phyloP scores from a whole-genome alignment of 208 protist species.

The Strigomonas galati region DNA sequence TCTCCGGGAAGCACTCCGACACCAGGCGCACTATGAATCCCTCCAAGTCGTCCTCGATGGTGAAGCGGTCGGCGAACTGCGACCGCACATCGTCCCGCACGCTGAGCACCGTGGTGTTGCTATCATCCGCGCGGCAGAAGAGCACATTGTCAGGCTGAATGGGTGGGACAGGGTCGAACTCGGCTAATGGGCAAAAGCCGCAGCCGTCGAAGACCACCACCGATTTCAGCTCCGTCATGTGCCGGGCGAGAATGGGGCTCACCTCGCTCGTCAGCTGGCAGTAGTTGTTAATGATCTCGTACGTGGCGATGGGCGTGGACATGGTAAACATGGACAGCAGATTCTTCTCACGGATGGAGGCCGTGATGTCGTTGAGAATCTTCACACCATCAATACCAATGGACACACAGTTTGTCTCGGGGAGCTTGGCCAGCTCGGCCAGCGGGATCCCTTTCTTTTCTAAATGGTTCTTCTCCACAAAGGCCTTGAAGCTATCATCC shows the following conservation, averaged over 20 bases:
- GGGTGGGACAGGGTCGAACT: slow-evolving; percentile 25
- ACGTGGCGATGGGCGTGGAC: slow-evolving; percentile 61
- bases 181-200: slow-evolving; percentile 28
- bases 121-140: slow-evolving; percentile 12
- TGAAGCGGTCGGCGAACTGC: slow-evolving; percentile 50
- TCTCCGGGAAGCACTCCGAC: slow-evolving; percentile 28
- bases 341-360: slow-evolving; percentile 46
- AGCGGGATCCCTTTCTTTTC: slow-evolving; percentile 62
- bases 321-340: slow-evolving; percentile 67
- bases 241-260: slow-evolving; percentile 11
- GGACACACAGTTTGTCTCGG: slow-evolving; percentile 45
- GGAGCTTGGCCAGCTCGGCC: slow-evolving; percentile 36
- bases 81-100: slow-evolving; percentile 33
- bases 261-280: slow-evolving; percentile 24
- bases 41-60: slow-evolving; percentile 80
- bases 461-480: slow-evolving; percentile 56
- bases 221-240: slow-evolving; percentile 30
- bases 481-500: slow-evolving; percentile 36
- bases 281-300: slow-evolving; percentile 51
- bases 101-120: slow-evolving; percentile 10
- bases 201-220: slow-evolving; percentile 68
- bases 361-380: slow-evolving; percentile 69
- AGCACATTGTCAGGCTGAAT: slow-evolving; percentile 19
- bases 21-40: slow-evolving; percentile 53
- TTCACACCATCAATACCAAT: slow-evolving; percentile 81